phyloP scores from a whole-genome alignment of 1,284 basidiomycete species.

The Boletus mariae region DNA sequence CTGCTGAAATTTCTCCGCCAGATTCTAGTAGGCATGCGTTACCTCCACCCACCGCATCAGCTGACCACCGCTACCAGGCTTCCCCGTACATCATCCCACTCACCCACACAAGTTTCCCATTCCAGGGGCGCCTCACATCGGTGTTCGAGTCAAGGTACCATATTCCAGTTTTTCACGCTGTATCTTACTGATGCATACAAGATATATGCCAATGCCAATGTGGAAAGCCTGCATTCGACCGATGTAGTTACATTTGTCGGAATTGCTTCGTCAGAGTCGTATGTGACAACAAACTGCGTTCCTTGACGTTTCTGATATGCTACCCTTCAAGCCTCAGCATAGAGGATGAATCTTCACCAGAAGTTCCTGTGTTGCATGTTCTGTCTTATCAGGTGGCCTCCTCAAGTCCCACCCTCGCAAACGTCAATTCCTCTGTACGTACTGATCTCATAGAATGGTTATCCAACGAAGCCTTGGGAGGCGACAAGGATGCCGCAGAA shows the following conservation, averaged over 20 bases:
- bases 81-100: constrained; percentile 26
- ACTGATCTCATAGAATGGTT: constrained; percentile 66
- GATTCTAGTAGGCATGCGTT: constrained; percentile 18
- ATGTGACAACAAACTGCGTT: constrained; percentile 28
- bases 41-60: not conserved
- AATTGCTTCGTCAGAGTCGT: constrained; percentile 63
- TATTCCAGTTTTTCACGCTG: not conserved
- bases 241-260: constrained; percentile 67
- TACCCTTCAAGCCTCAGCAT: constrained; percentile 26
- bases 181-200: constrained; percentile 27
- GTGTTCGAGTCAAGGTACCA: constrained; percentile 66
- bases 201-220: constrained; percentile 51
- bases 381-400: constrained; percentile 46
- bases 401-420: constrained; percentile 1
- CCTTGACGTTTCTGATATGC: constrained; percentile 22
- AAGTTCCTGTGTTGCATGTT: constrained; percentile 67
- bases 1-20: constrained; percentile 35
- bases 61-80: constrained; percentile 14
- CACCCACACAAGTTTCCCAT: constrained; percentile 64
- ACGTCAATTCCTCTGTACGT: constrained; percentile 32
- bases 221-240: constrained; percentile 50
- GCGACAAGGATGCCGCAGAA: constrained; percentile 71
- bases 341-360: constrained; percentile 35
- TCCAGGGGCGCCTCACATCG: constrained; percentile 50
- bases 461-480: constrained; percentile 60